Percentiles rank a stretch among this genome's conserved stretches.
phyloP scores from a whole-genome alignment of 2,329 filamentous ascomycete species.

The Beauveria varroae region DNA sequence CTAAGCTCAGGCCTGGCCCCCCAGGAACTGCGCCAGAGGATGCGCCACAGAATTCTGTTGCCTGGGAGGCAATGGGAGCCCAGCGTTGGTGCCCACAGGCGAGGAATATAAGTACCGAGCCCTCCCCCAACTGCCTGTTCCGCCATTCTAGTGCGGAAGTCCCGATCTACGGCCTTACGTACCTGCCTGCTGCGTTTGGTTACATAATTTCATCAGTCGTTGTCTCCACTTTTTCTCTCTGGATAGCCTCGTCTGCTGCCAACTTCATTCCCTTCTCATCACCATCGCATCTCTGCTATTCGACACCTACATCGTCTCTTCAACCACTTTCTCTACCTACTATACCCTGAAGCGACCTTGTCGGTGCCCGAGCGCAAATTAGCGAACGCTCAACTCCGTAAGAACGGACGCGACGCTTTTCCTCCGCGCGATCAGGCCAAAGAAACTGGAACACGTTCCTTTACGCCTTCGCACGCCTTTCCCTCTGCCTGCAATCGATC shows the following conservation, averaged over 20 bases:
- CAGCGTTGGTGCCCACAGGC: constrained; percentile 27
- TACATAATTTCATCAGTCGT: constrained; percentile 26
- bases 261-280: constrained; percentile 6
- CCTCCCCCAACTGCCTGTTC: constrained; percentile 46
- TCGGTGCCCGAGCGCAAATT: constrained; percentile 7
- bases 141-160: constrained; percentile 46
- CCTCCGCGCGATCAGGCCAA: constrained; percentile 19
- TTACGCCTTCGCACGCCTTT: constrained; percentile 23
- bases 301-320: constrained; percentile 10
- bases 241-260: constrained; percentile 7
- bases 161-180: constrained; percentile 48
- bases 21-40: constrained; percentile 20
- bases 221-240: constrained; percentile 26
- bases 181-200: constrained; percentile 38
- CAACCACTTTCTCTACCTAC: constrained; percentile 7
- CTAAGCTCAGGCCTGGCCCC: constrained; percentile 32
- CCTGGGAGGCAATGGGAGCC: constrained; percentile 27
- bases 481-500: constrained; percentile 23
- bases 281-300: neutral
- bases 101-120: constrained; percentile 51
- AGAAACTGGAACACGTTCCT: constrained; percentile 38
- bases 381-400: constrained; percentile 9
- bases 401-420: constrained; percentile 19
- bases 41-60: constrained; percentile 38
- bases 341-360: constrained; percentile 9